Conservation (phyloP, 495 filamentous ascomycete genomes). For the Aspergillus homomorphus region DNA sequence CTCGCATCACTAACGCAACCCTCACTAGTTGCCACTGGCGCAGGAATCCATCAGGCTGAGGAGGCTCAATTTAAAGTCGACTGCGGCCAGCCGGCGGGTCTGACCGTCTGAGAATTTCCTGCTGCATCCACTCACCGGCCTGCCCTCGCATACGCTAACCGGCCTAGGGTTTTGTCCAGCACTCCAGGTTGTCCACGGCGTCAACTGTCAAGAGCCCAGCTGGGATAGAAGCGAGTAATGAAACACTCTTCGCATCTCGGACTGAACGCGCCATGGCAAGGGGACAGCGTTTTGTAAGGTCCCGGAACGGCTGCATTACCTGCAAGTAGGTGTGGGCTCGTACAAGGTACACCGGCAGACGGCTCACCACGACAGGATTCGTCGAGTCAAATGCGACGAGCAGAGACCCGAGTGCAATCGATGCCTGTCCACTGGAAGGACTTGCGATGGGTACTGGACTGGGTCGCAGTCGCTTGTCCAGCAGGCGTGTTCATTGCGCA, state of each 20-base stretch:
- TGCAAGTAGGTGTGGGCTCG: neutral
- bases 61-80: neutral
- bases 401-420: neutral
- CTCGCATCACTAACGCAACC: neutral
- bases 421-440: neutral
- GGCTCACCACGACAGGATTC: neutral
- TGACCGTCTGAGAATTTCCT: neutral
- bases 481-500: neutral
- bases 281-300: neutral
- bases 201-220: neutral
- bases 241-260: neutral
- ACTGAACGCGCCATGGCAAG: neutral
- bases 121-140: neutral
- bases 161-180: neutral
- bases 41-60: neutral
- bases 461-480: neutral
- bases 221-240: neutral
- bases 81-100: neutral
- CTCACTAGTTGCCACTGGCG: neutral
- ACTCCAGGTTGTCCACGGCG: neutral
- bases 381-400: constrained; percentile 1
- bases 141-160: constrained; percentile 5
- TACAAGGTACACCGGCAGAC: too few species aligned
- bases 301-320: constrained; percentile 1
- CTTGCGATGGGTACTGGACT: neutral